Evolutionary conservation across 352 stramenopile genomes (phyloP).

Genomic region (Phytophthora agathidicida): DNA sequence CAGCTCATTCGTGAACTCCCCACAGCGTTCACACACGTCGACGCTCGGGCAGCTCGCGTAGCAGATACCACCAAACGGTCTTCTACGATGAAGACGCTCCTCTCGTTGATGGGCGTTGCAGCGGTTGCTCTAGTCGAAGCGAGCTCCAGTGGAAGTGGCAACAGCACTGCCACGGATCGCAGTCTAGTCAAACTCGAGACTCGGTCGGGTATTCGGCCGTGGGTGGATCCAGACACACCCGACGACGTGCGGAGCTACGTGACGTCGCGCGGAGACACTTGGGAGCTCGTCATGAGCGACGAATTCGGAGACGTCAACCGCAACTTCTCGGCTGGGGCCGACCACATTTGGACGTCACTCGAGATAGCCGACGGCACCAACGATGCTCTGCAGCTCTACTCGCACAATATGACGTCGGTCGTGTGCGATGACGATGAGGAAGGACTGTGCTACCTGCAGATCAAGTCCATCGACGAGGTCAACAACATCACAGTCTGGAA

Average conservation of each 20-base stretch:
- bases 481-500: slow-evolving; percentile 76
- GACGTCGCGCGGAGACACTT: slow-evolving; percentile 55
- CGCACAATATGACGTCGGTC: slow-evolving; percentile 68
- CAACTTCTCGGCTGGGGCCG: slow-evolving; percentile 60
- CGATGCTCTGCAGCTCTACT: slow-evolving; percentile 64
- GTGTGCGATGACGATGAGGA: slow-evolving; percentile 49
- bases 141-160: slow-evolving; percentile 24
- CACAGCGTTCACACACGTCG: background rate
- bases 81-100: too few relatives aligned
- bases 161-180: slow-evolving; percentile 26
- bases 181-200: slow-evolving; percentile 41
- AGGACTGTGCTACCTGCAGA: slow-evolving; percentile 60
- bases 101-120: slow-evolving; percentile 9
- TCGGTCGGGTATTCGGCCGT: slow-evolving; percentile 51
- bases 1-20: slow-evolving; percentile 16
- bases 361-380: slow-evolving; percentile 80
- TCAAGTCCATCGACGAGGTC: slow-evolving; percentile 60
- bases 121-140: slow-evolving; percentile 20
- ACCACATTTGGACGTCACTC: slow-evolving; percentile 68
- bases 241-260: slow-evolving; percentile 47
- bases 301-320: slow-evolving; percentile 57
- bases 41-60: background rate
- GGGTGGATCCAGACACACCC: slow-evolving; percentile 69
- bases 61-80: too few relatives aligned
- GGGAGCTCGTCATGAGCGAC: slow-evolving; percentile 75